A percentile compares a stretch with the other conserved stretches of the same genome.
phyloP scores from a whole-genome alignment of 441 rosid species.

The Flueggea neowawraea region DNA sequence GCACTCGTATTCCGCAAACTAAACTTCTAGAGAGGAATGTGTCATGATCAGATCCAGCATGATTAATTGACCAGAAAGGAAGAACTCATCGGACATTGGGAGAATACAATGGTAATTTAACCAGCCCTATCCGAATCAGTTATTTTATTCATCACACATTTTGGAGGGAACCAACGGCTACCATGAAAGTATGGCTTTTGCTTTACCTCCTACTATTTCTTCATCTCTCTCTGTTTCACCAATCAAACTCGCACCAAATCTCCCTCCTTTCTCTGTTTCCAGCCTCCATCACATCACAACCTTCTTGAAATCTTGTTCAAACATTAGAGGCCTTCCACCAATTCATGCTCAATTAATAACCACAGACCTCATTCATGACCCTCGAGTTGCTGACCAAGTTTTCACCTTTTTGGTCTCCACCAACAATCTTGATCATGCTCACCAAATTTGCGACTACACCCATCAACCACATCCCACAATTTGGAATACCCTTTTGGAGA shows the following conservation, averaged over 20 bases:
- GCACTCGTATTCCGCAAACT: too few species aligned
- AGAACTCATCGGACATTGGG: too few species aligned
- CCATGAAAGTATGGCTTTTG: slow-evolving; percentile 7
- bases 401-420: slow-evolving; percentile 8
- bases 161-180: slow-evolving; percentile 5
- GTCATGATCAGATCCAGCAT: too few species aligned
- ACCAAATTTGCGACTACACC: slow-evolving; percentile 2
- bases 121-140: neutral
- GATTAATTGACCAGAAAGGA: too few species aligned
- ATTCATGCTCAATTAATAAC: slow-evolving; percentile 16
- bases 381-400: neutral
- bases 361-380: slow-evolving; percentile 11
- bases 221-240: neutral
- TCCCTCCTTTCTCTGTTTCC: neutral
- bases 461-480: slow-evolving; percentile 4
- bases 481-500: slow-evolving; percentile 17
- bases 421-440: slow-evolving; percentile 7
- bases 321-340: slow-evolving; percentile 6
- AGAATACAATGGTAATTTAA: neutral
- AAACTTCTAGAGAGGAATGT: too few species aligned
- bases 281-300: neutral
- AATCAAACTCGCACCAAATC: neutral
- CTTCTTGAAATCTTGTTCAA: slow-evolving; percentile 2
- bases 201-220: neutral
- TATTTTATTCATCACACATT: neutral